Conservation (phyloP, 495 filamentous ascomycete genomes). For the Apodospora peruviana region DNA sequence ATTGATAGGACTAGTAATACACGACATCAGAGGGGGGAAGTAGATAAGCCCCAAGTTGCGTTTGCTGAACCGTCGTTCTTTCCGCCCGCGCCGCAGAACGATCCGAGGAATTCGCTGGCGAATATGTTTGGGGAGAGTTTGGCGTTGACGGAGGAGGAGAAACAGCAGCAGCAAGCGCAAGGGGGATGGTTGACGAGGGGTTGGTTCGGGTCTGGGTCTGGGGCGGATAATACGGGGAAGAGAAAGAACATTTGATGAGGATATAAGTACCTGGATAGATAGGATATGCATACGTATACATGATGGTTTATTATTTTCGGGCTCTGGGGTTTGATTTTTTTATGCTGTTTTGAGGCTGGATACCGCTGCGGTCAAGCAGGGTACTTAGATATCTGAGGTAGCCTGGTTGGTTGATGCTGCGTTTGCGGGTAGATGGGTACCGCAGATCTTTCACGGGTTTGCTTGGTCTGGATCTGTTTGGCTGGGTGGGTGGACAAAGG, state of each 20-base stretch:
- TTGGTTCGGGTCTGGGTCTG: background rate
- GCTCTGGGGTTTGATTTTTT: too few relatives aligned
- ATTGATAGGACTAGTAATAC: conserved; percentile 1
- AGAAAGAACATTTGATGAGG: background rate
- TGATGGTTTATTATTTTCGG: too few relatives aligned
- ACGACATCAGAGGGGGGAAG: background rate
- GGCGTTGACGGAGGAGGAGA: background rate
- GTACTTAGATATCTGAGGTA: too few relatives aligned
- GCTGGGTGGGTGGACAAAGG: too few relatives aligned
- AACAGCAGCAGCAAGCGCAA: background rate
- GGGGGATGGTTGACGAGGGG: background rate
- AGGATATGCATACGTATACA: too few relatives aligned
- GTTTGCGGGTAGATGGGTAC: too few relatives aligned
- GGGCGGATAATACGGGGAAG: background rate
- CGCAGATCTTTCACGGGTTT: too few relatives aligned
- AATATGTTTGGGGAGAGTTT: conserved; percentile 16
- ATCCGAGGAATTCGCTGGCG: conserved; percentile 13
- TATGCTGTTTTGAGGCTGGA: too few relatives aligned
- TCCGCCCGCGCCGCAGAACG: conserved; percentile 8
- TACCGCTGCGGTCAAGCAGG: too few relatives aligned
- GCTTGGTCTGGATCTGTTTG: too few relatives aligned
- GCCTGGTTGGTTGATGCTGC: too few relatives aligned
- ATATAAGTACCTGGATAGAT: background rate
- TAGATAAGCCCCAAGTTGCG: background rate
- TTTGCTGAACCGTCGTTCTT: conserved; percentile 17